Evolutionary conservation across 2,329 filamentous ascomycete species (phyloP), one percentile per base, ranked within the genome.

Genomic region (Monilinia aucupariae): DNA sequence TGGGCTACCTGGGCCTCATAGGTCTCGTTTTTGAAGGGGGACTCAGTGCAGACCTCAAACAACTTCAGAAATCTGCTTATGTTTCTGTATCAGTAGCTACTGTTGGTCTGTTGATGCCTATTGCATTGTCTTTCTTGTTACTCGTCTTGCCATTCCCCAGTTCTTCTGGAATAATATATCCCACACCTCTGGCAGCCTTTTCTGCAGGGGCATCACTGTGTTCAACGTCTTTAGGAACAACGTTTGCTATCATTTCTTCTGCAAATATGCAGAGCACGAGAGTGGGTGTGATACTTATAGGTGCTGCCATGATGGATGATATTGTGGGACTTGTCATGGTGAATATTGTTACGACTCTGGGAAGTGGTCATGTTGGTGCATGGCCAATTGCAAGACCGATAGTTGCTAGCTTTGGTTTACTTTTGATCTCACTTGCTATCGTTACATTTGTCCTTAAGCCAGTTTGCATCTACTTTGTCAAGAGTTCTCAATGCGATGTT

Each of bases 251-350:
- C 4, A 75, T 88, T 0, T 82, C 81, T 0, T 87, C 90, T 10
- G 85, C 84, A 3, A 79, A 79, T 2, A 73, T 87, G 13, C 76
- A 76, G n/a, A 72, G 76, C 2, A 85, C 81, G 10, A 75, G 83
- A 2, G 72, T 87, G 0, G 90, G 76, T 63, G 85, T 75, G 10
- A 82, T 94, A 0, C 78, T 92, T 0, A 83, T 84, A 2, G 86
- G 83, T 64, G 89, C 89, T 0, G 90, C 90, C 0, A 90, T 94
- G 83, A 83, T 94, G 76, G 90, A 94, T 71, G 90, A 94, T 75
- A 86, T 93, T 0, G 82, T 90, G 1, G 89, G 89, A 0, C 76
- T 93, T 12, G 83, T 92, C 9, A 88, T 93, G 83, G 87, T 91
- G 0, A 84, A 90, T 67, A 81, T 93, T 52, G 87, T 94, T 27